These are phyloP conservation scores for Stephania cephalantha DNA, from an alignment of 164 flowering plant genomes.

Conservation along the genomic window DNA sequence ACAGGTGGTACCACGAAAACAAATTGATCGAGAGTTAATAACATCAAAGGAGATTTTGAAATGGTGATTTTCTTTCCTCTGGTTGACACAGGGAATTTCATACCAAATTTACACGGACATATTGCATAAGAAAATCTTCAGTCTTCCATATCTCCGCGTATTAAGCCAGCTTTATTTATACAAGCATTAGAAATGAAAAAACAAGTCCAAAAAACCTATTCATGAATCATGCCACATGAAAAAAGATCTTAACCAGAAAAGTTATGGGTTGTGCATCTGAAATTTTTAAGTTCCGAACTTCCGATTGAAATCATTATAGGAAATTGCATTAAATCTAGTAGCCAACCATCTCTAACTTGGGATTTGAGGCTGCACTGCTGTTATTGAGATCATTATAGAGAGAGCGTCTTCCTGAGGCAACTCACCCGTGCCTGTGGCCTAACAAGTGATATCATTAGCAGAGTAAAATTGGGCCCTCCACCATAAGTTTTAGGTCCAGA, in stretches of 20 bases:
- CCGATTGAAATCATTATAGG: background rate
- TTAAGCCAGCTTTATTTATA: no score
- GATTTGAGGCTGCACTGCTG: no score
- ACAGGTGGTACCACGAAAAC: background rate
- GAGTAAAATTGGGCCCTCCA: background rate
- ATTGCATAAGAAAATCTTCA: background rate
- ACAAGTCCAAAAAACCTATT: background rate
- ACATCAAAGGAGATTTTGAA: background rate
- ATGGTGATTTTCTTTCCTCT: background rate
- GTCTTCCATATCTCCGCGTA: no score
- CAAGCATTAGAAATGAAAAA: no score
- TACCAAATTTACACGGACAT: background rate
- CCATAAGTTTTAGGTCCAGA: no score
- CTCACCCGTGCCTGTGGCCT: no score
- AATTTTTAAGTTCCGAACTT: background rate
- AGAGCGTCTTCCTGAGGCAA: no score
- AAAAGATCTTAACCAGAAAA: background rate
- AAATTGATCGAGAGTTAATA: background rate
- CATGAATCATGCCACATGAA: background rate
- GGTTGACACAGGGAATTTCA: background rate
- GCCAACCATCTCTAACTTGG: no score
- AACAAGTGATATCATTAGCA: background rate
- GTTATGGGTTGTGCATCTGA: background rate
- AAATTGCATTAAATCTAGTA: background rate
- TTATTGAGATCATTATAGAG: background rate